A percentile compares a stretch with the other conserved stretches of the same genome.
These are phyloP conservation scores for Stagonosporopsis chrysanthemi DNA, from an alignment of 2,329 filamentous ascomycete genomes.

Conservation along the genomic window DNA sequence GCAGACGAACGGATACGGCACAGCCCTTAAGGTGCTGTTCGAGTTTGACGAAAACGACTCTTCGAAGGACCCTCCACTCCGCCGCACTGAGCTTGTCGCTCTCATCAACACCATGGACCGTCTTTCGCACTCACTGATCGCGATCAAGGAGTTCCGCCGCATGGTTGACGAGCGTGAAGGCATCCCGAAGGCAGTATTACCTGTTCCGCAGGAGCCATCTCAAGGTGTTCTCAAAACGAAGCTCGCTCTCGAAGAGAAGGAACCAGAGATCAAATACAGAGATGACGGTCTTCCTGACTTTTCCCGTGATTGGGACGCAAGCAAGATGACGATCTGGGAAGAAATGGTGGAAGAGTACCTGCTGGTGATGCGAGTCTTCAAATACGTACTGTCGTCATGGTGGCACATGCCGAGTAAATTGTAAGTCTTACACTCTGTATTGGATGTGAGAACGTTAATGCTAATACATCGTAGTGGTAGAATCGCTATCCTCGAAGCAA, in stretches of 20 bases:
- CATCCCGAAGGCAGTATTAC: slow-evolving; percentile 27
- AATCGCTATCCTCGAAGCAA: slow-evolving; percentile 62
- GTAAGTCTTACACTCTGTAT: slow-evolving; percentile 63
- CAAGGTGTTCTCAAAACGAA: slow-evolving; percentile 44
- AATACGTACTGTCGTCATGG: slow-evolving; percentile 76
- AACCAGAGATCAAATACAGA: slow-evolving; percentile 21
- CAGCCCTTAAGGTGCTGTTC: slow-evolving; percentile 93
- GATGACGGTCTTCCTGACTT: slow-evolving; percentile 55
- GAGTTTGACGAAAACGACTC: slow-evolving; percentile 79
- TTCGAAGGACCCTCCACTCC: slow-evolving; percentile 72
- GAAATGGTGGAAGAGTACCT: slow-evolving; percentile 69
- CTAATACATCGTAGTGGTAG: slow-evolving; percentile 52
- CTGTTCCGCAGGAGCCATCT: slow-evolving; percentile 31
- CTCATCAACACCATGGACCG: slow-evolving; percentile 93
- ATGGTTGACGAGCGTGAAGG: slow-evolving; percentile 56
- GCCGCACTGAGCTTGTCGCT: slow-evolving; percentile 91
- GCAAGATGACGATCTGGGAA: slow-evolving; percentile 61
- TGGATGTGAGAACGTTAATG: neutral
- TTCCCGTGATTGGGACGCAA: slow-evolving; percentile 49
- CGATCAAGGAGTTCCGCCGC: slow-evolving; percentile 74
- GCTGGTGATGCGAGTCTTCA: slow-evolving; percentile 67
- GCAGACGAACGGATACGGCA: slow-evolving; percentile 92
- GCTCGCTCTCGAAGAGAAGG: slow-evolving; percentile 31
- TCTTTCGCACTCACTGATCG: slow-evolving; percentile 79
- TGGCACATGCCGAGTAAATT: slow-evolving; percentile 68